Base-by-base conservation (phyloP, 805 yeast species). In the Metschnikowia cerradonensis region DNA sequence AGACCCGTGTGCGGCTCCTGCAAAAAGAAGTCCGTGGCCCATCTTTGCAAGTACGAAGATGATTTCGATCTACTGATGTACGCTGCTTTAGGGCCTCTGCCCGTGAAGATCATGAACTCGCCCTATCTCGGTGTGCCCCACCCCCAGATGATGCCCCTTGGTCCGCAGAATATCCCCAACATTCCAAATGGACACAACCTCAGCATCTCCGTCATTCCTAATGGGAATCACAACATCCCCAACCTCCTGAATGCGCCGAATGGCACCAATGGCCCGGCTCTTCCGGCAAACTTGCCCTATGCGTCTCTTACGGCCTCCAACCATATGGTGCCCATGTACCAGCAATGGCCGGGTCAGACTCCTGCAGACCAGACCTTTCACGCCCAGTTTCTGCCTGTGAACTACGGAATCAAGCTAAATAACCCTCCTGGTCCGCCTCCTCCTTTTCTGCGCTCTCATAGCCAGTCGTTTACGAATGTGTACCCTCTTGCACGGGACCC, bases 1-100 rank as follows among this genome's bases (percentile, higher is more conserved):
- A 65, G 66, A 50, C 77, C 78, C 8, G 66, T 72, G 7, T 73
- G 78, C 58, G 78, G 78, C 14, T 57, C 71, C 17, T 73, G 78
- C 56, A 62, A 62, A 48, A 67, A 68, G 63, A 73, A 72, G 55
- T 70, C 74, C 45, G 68, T 73, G 34, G 75, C 76, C 23, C 78
- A 73, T 52, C 54, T 72, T 15, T 73, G 78, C 53, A 66, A 47
- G 48, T 73, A 68, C 53, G 77, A 71, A n/a, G 59, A 57, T 39
- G 53, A 44, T 33, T 17, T 20, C n/a, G 42, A 45, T 35, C 22
- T n/a, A 11, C 17, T n/a, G 34, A 46, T 10, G 26, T 34, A 26
- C n/a, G 17, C 31, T 5, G 26, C 41, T 11, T 10, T 32, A 17
- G 30, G 38, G 32, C 32, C 17, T 5, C 30, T 23, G 31, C 33